These are phyloP conservation scores for Plasmodium inui DNA, from an alignment of 169 alveolate species.

Conservation along the genomic window DNA sequence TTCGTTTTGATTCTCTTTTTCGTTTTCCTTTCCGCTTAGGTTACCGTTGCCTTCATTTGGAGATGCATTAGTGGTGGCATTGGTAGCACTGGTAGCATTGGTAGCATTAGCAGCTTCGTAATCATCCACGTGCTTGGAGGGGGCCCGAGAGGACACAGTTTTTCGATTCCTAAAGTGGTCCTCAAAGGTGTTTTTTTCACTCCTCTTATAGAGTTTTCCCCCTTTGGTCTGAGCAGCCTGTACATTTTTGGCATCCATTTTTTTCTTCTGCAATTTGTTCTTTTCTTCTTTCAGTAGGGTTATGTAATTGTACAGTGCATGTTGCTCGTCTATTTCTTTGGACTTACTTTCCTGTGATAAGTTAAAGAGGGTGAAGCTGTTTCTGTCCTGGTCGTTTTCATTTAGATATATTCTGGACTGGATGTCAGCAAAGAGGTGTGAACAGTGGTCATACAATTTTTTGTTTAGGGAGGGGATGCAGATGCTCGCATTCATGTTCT, in stretches of 20 bases:
- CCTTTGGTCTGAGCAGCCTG: conserved; percentile 21
- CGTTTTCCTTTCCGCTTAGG: background rate
- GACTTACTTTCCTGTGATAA: conserved; percentile 59
- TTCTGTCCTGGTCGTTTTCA: conserved; percentile 73
- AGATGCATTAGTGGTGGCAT: background rate
- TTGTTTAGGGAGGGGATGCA: conserved; percentile 50
- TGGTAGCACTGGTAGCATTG: background rate
- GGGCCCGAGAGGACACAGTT: conserved; percentile 81
- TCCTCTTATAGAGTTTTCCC: conserved; percentile 63
- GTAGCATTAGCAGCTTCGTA: conserved; percentile 73
- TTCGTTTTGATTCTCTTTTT: background rate
- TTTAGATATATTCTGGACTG: conserved; percentile 52
- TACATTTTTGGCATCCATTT: conserved; percentile 5
- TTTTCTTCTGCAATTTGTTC: conserved; percentile 44
- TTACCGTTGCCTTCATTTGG: background rate
- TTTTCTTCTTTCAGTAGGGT: conserved; percentile 60
- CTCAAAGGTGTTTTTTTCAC: conserved; percentile 69
- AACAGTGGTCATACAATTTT: conserved; percentile 56
- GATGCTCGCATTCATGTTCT: conserved; percentile 48
- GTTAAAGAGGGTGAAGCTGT: conserved; percentile 39
- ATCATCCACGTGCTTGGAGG: conserved; percentile 84
- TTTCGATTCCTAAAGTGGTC: conserved; percentile 78
- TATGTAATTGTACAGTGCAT: conserved; percentile 62
- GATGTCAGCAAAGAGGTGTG: conserved; percentile 67
- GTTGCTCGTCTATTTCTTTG: conserved; percentile 66